These are phyloP conservation scores for Naematelia aurantialba DNA, from an alignment of 768 basidiomycete species.

Conservation along the genomic window DNA sequence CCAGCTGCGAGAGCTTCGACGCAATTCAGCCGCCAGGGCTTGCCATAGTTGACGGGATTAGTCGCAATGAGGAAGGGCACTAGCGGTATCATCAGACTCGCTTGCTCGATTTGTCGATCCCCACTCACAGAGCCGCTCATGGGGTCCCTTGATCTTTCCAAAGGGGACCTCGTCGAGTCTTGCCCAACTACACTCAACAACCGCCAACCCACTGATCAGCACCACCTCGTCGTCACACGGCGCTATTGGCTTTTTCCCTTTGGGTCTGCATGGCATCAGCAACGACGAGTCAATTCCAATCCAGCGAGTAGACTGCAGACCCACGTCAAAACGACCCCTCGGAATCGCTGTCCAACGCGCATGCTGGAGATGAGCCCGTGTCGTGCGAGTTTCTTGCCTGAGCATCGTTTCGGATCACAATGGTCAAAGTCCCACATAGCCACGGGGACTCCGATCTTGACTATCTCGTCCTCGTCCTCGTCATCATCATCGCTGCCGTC, in stretches of 20 bases:
- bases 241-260: constrained; percentile 71
- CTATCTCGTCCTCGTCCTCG: constrained; percentile 45
- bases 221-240: constrained; percentile 82
- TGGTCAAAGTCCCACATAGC: constrained; percentile 99
- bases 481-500: constrained; percentile 51
- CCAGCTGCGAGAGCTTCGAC: constrained; percentile 85
- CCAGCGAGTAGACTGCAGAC: constrained; percentile 51
- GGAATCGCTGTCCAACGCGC: constrained; percentile 75
- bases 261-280: constrained; percentile 60
- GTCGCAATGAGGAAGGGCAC: constrained; percentile 93
- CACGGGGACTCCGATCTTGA: constrained; percentile 60
- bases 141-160: constrained; percentile 82
- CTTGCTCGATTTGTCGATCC: background rate
- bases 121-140: constrained; percentile 79
- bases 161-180: constrained; percentile 92
- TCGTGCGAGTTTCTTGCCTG: constrained; percentile 84
- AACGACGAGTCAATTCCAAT: background rate
- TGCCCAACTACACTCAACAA: constrained; percentile 99
- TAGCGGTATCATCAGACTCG: constrained; percentile 51
- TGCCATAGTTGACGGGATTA: constrained; percentile 97
- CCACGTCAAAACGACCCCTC: constrained; percentile 91
- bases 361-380: constrained; percentile 80
- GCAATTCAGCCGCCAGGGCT: constrained; percentile 92
- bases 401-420: constrained; percentile 83
- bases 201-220: constrained; percentile 71